These are phyloP conservation scores for Cicer yamashitae DNA, from an alignment of 306 rosid species.

Conservation along the genomic window DNA sequence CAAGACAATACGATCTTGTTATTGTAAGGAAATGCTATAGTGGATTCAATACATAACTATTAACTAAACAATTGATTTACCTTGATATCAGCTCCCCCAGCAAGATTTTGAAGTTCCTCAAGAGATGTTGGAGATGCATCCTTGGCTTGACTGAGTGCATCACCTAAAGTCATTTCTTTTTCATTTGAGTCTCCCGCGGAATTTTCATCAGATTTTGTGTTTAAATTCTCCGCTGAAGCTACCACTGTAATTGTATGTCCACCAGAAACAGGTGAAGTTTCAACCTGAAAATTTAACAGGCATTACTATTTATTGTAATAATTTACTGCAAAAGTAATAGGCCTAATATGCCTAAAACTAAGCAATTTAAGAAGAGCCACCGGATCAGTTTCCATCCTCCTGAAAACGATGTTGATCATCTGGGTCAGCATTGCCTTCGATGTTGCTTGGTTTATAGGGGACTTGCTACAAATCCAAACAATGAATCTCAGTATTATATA, in stretches of 20 bases:
- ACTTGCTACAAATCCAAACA: conserved; percentile 77
- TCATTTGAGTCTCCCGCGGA: conserved; percentile 62
- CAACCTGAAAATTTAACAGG: conserved; percentile 59
- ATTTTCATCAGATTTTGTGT: conserved; percentile 62
- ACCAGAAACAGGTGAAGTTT: conserved; percentile 61
- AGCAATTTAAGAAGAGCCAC: conserved; percentile 54
- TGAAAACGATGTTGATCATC: conserved; percentile 87
- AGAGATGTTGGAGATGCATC: conserved; percentile 78
- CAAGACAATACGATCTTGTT: conserved; percentile 45
- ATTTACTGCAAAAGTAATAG: conserved; percentile 33
- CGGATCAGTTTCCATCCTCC: conserved; percentile 96
- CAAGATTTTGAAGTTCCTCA: conserved; percentile 97
- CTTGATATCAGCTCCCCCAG: conserved; percentile 98
- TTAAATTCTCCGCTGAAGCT: conserved; percentile 58
- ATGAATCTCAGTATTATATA: conserved; percentile 44
- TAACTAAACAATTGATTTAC: conserved; percentile 51
- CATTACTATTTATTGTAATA: conserved; percentile 21
- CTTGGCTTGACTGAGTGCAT: conserved; percentile 81
- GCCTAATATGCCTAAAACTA: conserved; percentile 30
- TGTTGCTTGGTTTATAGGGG: conserved; percentile 98
- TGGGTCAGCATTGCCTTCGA: conserved; percentile 99
- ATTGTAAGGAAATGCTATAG: conserved; percentile 18
- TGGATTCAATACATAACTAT: conserved; percentile 14
- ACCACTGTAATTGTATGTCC: conserved; percentile 57
- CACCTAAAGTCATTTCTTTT: conserved; percentile 82